Evolutionary conservation across 2,329 filamentous ascomycete species (phyloP).

Genomic region (Tolypocladium sp.): DNA sequence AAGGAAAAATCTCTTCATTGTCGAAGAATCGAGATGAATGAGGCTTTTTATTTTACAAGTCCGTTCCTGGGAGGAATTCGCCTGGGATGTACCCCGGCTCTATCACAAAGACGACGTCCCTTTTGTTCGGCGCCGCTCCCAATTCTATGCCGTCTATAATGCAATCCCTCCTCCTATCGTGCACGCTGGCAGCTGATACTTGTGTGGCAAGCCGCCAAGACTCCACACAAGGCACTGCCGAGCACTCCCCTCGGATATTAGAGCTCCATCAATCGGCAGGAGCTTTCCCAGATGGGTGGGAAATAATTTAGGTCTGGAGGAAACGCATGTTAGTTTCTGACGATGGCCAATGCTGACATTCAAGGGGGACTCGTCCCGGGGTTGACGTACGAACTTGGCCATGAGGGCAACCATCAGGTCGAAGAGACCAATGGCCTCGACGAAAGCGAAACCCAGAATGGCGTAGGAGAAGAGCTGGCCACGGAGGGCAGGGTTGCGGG

Average conservation of each 20-base stretch:
- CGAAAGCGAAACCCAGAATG: conserved; percentile 93
- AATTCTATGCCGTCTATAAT: conserved; percentile 33
- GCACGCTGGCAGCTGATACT: conserved; percentile 17
- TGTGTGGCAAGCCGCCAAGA: conserved; percentile 15
- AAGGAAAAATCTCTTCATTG: conserved; percentile 19
- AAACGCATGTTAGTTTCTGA: conserved; percentile 2
- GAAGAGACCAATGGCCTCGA: conserved; percentile 85
- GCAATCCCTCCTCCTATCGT: conserved; percentile 26
- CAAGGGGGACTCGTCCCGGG: not conserved
- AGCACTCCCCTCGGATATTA: conserved; percentile 20
- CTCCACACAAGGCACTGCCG: conserved; percentile 15
- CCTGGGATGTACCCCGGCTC: conserved; percentile 23
- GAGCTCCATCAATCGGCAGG: conserved; percentile 26
- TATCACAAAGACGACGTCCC: conserved; percentile 22
- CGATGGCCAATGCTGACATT: not conserved
- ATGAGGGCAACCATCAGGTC: conserved; percentile 89
- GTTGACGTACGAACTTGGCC: conserved; percentile 70
- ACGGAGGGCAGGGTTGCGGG: conserved; percentile 89
- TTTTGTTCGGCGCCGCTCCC: conserved; percentile 22
- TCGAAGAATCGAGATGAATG: conserved; percentile 28
- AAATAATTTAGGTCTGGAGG: conserved; percentile 26
- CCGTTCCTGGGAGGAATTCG: conserved; percentile 22
- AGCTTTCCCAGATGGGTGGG: conserved; percentile 21
- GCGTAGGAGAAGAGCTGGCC: conserved; percentile 94
- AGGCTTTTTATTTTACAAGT: conserved; percentile 36